A percentile compares a stretch with the other conserved stretches of the same genome.
phyloP scores from a whole-genome alignment of 2,329 filamentous ascomycete species.

The Talaromyces islandicus region DNA sequence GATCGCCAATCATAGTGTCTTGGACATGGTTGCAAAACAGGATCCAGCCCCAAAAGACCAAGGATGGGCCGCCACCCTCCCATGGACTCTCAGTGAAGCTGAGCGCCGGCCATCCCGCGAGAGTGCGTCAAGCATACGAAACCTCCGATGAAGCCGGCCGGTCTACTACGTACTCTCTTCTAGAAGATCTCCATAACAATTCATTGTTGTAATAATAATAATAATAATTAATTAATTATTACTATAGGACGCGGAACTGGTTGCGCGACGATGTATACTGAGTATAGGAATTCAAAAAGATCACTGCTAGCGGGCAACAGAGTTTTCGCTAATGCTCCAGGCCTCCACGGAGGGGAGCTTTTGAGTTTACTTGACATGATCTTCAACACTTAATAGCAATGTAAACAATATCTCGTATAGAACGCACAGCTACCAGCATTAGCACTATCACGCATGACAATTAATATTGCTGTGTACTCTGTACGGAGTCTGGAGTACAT shows the following conservation, averaged over 20 bases:
- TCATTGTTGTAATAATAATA: too few species aligned
- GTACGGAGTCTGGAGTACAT: too few species aligned
- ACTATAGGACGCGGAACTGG: not conserved
- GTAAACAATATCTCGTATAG: too few species aligned
- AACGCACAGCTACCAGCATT: too few species aligned
- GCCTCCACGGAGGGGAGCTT: not conserved
- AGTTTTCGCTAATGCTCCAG: not conserved
- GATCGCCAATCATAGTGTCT: too few species aligned
- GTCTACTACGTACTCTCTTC: too few species aligned
- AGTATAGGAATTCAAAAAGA: not conserved
- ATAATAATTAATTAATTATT: too few species aligned
- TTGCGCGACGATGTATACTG: not conserved
- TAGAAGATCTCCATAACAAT: too few species aligned
- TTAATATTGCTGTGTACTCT: too few species aligned
- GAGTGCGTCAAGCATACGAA: not conserved
- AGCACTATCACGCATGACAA: too few species aligned
- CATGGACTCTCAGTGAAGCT: not conserved
- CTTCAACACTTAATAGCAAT: not conserved
- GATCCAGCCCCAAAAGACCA: not conserved
- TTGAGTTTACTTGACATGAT: not conserved
- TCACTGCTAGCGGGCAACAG: not conserved
- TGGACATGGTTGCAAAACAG: not conserved
- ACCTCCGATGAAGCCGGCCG: not conserved
- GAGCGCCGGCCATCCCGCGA: not conserved
- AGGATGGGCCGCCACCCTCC: not conserved